Evolutionary conservation across 768 basidiomycete species (phyloP).

Genomic region (Xerocomellus dryophilus): DNA sequence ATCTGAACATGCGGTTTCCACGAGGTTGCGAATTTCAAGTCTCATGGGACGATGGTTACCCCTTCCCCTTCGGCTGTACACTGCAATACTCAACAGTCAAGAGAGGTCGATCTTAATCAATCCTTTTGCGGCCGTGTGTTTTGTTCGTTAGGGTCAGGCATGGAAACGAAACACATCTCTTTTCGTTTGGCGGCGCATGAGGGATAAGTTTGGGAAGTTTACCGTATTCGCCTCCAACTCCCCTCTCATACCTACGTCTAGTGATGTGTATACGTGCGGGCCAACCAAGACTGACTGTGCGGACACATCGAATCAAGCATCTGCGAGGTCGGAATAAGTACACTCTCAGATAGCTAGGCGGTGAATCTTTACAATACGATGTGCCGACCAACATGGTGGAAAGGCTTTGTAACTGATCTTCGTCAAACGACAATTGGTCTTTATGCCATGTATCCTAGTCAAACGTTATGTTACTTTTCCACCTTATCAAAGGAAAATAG

Average conservation of each 20-base stretch:
- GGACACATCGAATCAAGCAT: slow-evolving; percentile 24
- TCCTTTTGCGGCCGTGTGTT: slow-evolving; percentile 13
- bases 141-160: background rate
- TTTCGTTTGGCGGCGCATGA: background rate
- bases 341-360: background rate
- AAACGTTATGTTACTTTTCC: slow-evolving; percentile 8
- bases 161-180: background rate
- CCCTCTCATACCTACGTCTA: background rate
- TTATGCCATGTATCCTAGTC: slow-evolving; percentile 86
- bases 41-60: background rate
- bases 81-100: background rate
- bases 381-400: slow-evolving; percentile 89
- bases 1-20: slow-evolving; percentile 25
- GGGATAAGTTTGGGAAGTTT: background rate
- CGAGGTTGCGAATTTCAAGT: slow-evolving; percentile 21
- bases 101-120: slow-evolving; percentile 6
- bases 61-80: background rate
- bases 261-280: background rate
- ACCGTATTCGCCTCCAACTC: background rate
- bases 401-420: slow-evolving; percentile 84
- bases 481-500: background rate
- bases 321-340: slow-evolving; percentile 17
- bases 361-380: slow-evolving; percentile 66
- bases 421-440: slow-evolving; percentile 82
- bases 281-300: background rate